phyloP scores from a whole-genome alignment of 495 filamentous ascomycete genomes.

The Pyronema omphalodes region DNA sequence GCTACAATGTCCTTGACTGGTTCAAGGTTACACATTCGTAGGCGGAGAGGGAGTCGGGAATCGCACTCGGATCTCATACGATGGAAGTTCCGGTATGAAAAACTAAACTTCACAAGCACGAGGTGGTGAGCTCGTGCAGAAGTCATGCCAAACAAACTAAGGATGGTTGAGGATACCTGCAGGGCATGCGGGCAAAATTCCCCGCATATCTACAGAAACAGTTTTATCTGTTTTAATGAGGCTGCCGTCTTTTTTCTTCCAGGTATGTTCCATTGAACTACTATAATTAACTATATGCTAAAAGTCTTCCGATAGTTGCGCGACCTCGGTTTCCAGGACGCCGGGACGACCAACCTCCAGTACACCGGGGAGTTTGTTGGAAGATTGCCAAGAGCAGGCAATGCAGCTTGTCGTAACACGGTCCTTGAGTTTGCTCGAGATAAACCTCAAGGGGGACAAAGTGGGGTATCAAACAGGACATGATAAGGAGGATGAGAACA shows the following conservation, averaged over 20 bases:
- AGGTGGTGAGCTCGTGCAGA: constrained; percentile 49
- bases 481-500: too few species aligned
- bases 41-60: constrained; percentile 43
- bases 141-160: constrained; percentile 22
- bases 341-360: background rate
- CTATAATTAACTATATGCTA: constrained; percentile 33
- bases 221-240: constrained; percentile 50
- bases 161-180: constrained; percentile 30
- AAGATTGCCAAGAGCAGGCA: too few species aligned
- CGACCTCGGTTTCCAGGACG: too few species aligned
- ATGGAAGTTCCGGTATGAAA: constrained; percentile 51
- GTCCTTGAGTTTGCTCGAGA: too few species aligned
- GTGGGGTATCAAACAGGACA: too few species aligned
- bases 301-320: too few species aligned
- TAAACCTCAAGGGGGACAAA: too few species aligned
- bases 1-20: constrained; percentile 52
- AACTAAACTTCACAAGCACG: constrained; percentile 35
- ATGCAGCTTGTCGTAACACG: too few species aligned
- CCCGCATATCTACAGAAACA: constrained; percentile 33
- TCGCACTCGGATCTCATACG: constrained; percentile 25
- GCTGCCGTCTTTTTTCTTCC: constrained; percentile 43
- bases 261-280: constrained; percentile 5
- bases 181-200: constrained; percentile 26
- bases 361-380: constrained; percentile 16
- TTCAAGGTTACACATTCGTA: constrained; percentile 59